Evolutionary conservation across 2,329 filamentous ascomycete genomes (phyloP), one percentile per base, ranked within the genome.

Genomic region (Fusarium phyllophilum): DNA sequence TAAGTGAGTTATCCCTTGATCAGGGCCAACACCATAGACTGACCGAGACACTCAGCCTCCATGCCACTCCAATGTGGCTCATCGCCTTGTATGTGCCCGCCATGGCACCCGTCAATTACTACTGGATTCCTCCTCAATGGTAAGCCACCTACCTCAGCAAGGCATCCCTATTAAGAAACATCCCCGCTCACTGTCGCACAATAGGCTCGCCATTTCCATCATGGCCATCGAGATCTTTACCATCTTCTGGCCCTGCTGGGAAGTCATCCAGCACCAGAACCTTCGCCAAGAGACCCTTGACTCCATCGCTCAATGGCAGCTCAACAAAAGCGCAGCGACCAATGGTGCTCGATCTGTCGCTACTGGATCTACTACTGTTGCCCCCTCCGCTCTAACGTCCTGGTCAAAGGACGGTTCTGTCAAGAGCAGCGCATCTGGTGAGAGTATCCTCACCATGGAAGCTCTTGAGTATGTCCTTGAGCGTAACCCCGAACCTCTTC

Each of bases 1-100:
- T 39, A 84, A 83, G 85, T 87, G 77, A 66, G 82, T 80, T 80
- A 31, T 49, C 48, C 66, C 46, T 57, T 36, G 26, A 11, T 45
- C 52, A 46, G 38, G 52, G n/a, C 38, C 42, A 13, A 14, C 2
- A 26, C n/a, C 18, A 24, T 2, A 26, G 39, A 68, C 69, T 61
- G 42, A 75, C 65, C 54, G 33, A 68, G 60, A 62, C 51, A 62
- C 45, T 38, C 60, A 90, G 89, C 63, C 85, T 93, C 26, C 90
- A 88, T 62, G 90, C 90, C 29, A 89, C 90, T 14, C 91, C 91
- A 0, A 86, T 93, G 83, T 93, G 91, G 91, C 85, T 93, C 42
- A 81, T 91, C 31, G 91, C 89, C 62, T 82, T 90, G 20, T 86
- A 88, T 66, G 84, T 84, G 7, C 86, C 88, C 11, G 83, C 73